phyloP scores from a whole-genome alignment of 352 stramenopile genomes.

The Globisporangium splendens region DNA sequence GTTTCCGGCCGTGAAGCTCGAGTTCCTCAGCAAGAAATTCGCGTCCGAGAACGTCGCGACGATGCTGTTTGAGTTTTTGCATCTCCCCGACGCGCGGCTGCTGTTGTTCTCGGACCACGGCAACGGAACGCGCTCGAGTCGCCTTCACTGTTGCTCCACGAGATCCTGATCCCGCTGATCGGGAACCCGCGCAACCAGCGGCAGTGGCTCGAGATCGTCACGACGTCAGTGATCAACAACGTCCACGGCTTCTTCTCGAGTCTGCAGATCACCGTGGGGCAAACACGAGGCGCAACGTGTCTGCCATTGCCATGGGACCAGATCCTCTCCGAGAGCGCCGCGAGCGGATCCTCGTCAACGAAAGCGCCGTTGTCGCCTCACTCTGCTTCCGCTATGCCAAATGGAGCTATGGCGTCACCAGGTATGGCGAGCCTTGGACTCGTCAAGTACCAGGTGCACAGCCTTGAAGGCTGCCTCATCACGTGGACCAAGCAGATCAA shows the following conservation, averaged over 20 bases:
- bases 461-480: conserved; percentile 88
- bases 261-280: conserved; percentile 85
- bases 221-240: conserved; percentile 71
- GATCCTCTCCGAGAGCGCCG: conserved; percentile 47
- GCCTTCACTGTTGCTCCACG: conserved; percentile 61
- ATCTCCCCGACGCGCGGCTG: conserved; percentile 52
- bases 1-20: conserved; percentile 57
- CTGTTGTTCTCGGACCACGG: conserved; percentile 74
- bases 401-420: conserved; percentile 3
- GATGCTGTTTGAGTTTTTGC: conserved; percentile 70
- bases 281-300: conserved; percentile 79
- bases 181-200: conserved; percentile 78
- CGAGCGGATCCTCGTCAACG: conserved; percentile 19
- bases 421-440: conserved; percentile 8
- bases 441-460: conserved; percentile 81
- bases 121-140: conserved; percentile 69
- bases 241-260: conserved; percentile 79
- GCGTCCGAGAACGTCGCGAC: conserved; percentile 58
- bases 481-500: conserved; percentile 95
- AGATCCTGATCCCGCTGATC: conserved; percentile 74
- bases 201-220: conserved; percentile 80
- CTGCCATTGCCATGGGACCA: conserved; percentile 84
- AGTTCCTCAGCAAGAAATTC: conserved; percentile 55
- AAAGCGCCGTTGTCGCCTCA: background rate
- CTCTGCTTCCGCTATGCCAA: background rate